Percentiles rank a stretch among this genome's conserved stretches.
phyloP scores from a whole-genome alignment of 257 asterid genomes.

The Fraxinus anomala region DNA sequence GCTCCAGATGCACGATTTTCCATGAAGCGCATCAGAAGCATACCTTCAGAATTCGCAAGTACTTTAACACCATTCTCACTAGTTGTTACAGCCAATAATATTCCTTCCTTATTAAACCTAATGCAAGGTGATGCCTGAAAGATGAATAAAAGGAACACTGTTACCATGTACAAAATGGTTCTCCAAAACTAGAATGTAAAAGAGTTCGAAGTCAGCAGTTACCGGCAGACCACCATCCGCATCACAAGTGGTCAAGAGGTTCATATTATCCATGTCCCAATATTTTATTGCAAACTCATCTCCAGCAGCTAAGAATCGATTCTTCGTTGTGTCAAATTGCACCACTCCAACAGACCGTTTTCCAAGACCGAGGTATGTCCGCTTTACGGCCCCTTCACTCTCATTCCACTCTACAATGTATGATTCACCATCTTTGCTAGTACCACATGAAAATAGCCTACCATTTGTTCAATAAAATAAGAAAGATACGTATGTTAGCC shows the following conservation, averaged over 20 bases:
- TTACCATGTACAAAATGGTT: conserved; percentile 9
- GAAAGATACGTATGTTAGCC: neutral
- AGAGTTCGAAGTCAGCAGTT: conserved; percentile 22
- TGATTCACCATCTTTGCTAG: conserved; percentile 62
- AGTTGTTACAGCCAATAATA: conserved; percentile 63
- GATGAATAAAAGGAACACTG: conserved; percentile 20
- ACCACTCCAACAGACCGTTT: conserved; percentile 54
- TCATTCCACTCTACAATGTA: conserved; percentile 72
- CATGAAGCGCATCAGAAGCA: conserved; percentile 35
- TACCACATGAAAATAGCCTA: conserved; percentile 75
- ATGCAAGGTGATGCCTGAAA: conserved; percentile 69
- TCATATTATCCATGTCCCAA: conserved; percentile 73
- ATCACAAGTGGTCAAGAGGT: conserved; percentile 42
- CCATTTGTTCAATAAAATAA: neutral
- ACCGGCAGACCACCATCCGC: conserved; percentile 75
- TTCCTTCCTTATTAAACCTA: conserved; percentile 66
- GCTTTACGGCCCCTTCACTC: conserved; percentile 59
- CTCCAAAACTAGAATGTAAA: conserved; percentile 14
- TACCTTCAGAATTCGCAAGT: conserved; percentile 59
- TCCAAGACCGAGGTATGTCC: conserved; percentile 57
- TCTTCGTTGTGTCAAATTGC: conserved; percentile 65
- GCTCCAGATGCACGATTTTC: conserved; percentile 43
- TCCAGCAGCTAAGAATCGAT: conserved; percentile 69
- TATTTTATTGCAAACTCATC: conserved; percentile 61
- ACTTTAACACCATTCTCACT: conserved; percentile 61